phyloP scores from a whole-genome alignment of 1,284 basidiomycete species.

The Sanghuangporus baumii region DNA sequence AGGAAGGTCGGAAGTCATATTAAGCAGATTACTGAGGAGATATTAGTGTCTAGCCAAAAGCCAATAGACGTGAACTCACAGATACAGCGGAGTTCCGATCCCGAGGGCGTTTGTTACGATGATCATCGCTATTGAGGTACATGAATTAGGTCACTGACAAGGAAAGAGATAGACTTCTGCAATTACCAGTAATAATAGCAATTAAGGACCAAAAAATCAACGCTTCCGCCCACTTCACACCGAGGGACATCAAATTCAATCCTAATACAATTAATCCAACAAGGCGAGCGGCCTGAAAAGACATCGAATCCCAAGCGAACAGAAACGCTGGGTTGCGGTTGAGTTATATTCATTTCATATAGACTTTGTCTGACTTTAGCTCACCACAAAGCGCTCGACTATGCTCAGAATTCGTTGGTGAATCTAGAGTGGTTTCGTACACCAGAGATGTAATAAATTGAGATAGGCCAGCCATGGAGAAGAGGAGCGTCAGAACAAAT shows the following conservation, averaged over 20 bases:
- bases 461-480: slow-evolving; percentile 38
- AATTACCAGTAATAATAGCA: slow-evolving; percentile 36
- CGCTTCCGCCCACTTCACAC: slow-evolving; percentile 32
- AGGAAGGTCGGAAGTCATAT: too few relatives aligned
- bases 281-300: slow-evolving; percentile 38
- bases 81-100: slow-evolving; percentile 34
- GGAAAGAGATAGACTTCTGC: neutral
- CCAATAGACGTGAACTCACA: neutral
- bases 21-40: too few relatives aligned
- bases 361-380: slow-evolving; percentile 16
- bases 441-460: slow-evolving; percentile 37
- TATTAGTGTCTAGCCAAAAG: neutral
- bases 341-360: neutral
- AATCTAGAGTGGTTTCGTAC: slow-evolving; percentile 18
- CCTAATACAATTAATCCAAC: slow-evolving; percentile 40
- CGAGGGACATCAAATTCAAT: slow-evolving; percentile 33
- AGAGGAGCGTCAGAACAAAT: slow-evolving; percentile 40
- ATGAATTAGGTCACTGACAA: slow-evolving; percentile 5
- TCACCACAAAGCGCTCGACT: slow-evolving; percentile 31
- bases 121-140: slow-evolving; percentile 31
- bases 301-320: slow-evolving; percentile 43
- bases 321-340: slow-evolving; percentile 36
- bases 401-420: neutral
- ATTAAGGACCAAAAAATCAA: slow-evolving; percentile 31
- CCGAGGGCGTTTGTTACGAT: slow-evolving; percentile 39